phyloP scores from a whole-genome alignment of 2,329 filamentous ascomycete species.

The Aspergillus hiratsukae region DNA sequence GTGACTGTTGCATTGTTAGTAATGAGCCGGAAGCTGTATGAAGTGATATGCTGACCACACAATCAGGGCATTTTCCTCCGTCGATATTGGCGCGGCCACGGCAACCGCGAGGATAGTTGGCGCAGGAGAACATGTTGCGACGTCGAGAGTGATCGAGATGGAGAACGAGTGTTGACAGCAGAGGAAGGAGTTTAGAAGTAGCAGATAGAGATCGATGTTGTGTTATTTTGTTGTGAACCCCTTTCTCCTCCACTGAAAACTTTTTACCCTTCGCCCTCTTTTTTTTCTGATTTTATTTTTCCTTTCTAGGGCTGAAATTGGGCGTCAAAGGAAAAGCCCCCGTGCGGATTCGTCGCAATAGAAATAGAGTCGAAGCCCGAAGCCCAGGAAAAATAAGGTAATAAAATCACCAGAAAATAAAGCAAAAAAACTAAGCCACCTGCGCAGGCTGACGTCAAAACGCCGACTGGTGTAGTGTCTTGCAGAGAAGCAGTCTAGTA shows the following conservation, averaged over 20 bases:
- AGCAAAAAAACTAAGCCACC: background rate
- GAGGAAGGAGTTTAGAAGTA: background rate
- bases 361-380: background rate
- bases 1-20: constrained; percentile 24
- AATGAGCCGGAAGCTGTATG: background rate
- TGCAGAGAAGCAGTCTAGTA: background rate
- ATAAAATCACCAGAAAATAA: background rate
- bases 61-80: constrained; percentile 43
- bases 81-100: constrained; percentile 42
- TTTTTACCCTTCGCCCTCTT: constrained; percentile 6
- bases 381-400: background rate
- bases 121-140: constrained; percentile 43
- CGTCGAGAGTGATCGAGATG: no score
- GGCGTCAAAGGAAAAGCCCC: background rate
- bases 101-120: constrained; percentile 46
- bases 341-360: background rate
- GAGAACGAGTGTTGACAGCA: background rate
- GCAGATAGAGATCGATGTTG: background rate
- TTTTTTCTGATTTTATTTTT: background rate
- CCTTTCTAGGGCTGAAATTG: background rate
- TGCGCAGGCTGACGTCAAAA: background rate
- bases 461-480: background rate
- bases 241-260: background rate
- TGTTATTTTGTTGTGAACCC: constrained; percentile 10
- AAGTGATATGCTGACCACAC: constrained; percentile 35